Percentiles rank a stretch among this genome's conserved stretches.
Evolutionary conservation across 1,139 yeast genomes (phyloP).

Genomic region (Kodamaea sp.): DNA sequence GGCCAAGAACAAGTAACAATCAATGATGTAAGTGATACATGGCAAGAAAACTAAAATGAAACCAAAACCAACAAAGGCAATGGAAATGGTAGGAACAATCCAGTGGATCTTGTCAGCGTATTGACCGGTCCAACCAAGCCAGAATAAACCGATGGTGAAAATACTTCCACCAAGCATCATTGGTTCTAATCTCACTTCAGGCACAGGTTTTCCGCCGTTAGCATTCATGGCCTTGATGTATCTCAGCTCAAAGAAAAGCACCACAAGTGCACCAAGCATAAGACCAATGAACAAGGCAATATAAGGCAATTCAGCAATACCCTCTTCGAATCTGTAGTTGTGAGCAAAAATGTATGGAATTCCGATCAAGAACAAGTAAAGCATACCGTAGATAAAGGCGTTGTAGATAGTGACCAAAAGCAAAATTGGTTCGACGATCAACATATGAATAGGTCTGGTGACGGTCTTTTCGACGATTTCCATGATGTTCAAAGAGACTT

Average conservation of each 20-base stretch:
- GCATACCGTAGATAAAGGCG: slow-evolving; percentile 81
- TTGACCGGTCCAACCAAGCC: slow-evolving; percentile 87
- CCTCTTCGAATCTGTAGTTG: slow-evolving; percentile 56
- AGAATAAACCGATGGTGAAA: slow-evolving; percentile 76
- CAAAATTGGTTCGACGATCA: slow-evolving; percentile 71
- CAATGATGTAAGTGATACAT: slow-evolving; percentile 79
- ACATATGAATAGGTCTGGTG: slow-evolving; percentile 68
- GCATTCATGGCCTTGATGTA: slow-evolving; percentile 35
- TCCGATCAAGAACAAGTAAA: slow-evolving; percentile 76
- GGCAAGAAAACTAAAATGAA: slow-evolving; percentile 75
- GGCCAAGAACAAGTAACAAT: slow-evolving; percentile 74
- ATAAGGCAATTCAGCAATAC: slow-evolving; percentile 65
- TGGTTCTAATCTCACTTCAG: slow-evolving; percentile 78
- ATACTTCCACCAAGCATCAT: slow-evolving; percentile 68
- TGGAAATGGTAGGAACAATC: slow-evolving; percentile 81
- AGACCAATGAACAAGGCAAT: slow-evolving; percentile 63
- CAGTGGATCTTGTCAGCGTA: slow-evolving; percentile 70
- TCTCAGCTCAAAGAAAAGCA: slow-evolving; percentile 30
- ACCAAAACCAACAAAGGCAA: slow-evolving; percentile 73
- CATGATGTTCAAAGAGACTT: slow-evolving; percentile 56
- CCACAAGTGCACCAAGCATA: slow-evolving; percentile 53
- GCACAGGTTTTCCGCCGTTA: slow-evolving; percentile 64
- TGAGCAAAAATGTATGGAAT: slow-evolving; percentile 70
- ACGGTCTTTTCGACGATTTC: slow-evolving; percentile 72
- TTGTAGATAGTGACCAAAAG: slow-evolving; percentile 70